Conservation (phyloP, 2,329 filamentous ascomycete genomes). For the Diaporthe citriasiana region DNA sequence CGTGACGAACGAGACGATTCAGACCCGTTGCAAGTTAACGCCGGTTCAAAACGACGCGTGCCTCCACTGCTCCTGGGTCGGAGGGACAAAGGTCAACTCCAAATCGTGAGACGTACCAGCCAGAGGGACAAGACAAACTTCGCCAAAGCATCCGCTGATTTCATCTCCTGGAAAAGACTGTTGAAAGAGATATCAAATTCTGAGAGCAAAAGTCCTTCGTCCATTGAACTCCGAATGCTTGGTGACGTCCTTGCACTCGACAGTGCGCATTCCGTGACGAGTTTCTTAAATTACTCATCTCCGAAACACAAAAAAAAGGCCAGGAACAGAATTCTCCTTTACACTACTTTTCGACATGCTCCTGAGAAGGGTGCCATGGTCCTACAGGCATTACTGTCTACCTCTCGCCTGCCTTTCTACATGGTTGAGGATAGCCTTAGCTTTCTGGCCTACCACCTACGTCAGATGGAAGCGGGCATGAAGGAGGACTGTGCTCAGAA, state of each 20-base stretch:
- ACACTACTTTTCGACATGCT: slow-evolving; percentile 43
- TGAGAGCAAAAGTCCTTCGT: slow-evolving; percentile 41
- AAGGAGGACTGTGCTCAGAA: slow-evolving; percentile 12
- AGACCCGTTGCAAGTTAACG: background rate
- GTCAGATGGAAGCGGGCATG: background rate
- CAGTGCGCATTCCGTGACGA: slow-evolving; percentile 50
- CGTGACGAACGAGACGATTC: background rate
- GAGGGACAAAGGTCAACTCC: slow-evolving; percentile 2
- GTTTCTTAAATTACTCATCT: slow-evolving; percentile 48
- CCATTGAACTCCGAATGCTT: slow-evolving; percentile 41
- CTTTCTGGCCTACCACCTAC: slow-evolving; percentile 40
- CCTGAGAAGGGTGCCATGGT: slow-evolving; percentile 44
- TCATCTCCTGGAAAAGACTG: slow-evolving; percentile 18
- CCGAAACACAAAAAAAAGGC: slow-evolving; percentile 46
- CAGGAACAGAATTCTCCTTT: slow-evolving; percentile 54
- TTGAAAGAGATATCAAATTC: background rate
- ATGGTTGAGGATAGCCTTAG: slow-evolving; percentile 44
- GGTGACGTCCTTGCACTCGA: slow-evolving; percentile 52
- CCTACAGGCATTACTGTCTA: slow-evolving; percentile 44
- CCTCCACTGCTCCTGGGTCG: background rate
- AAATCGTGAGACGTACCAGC: background rate
- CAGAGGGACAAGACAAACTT: background rate
- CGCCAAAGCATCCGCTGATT: background rate
- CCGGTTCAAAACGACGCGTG: background rate
- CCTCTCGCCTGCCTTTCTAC: slow-evolving; percentile 39